Evolutionary conservation across 1,139 yeast species (phyloP).

Genomic region (Debaryomycetaceae sp.): DNA sequence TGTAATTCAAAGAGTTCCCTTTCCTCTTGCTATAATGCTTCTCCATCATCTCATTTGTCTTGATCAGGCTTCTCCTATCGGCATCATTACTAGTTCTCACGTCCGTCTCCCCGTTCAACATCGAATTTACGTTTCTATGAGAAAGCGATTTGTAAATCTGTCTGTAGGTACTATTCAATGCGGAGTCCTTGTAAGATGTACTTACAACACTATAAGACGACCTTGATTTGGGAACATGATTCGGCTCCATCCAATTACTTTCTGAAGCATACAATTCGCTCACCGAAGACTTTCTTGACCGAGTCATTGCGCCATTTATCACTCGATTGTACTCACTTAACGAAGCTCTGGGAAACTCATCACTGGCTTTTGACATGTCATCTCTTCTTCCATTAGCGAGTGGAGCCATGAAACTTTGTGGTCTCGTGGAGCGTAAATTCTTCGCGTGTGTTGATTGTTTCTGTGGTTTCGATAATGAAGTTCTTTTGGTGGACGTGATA

Average conservation of each 20-base stretch:
- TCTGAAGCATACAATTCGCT: slow-evolving; percentile 42
- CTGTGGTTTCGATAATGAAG: slow-evolving; percentile 11
- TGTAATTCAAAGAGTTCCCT: background rate
- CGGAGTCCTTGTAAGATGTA: slow-evolving; percentile 11
- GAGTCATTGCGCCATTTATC: slow-evolving; percentile 15
- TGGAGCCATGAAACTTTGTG: slow-evolving; percentile 17
- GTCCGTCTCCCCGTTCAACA: background rate
- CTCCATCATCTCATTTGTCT: background rate
- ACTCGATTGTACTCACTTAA: slow-evolving; percentile 33
- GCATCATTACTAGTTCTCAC: background rate
- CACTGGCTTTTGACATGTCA: slow-evolving; percentile 10
- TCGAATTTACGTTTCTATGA: slow-evolving; percentile 22
- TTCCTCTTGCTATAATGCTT: background rate
- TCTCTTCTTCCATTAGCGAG: slow-evolving; percentile 2
- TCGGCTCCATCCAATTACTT: slow-evolving; percentile 46
- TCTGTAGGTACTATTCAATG: slow-evolving; percentile 27
- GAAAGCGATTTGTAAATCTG: slow-evolving; percentile 37
- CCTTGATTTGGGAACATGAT: slow-evolving; percentile 19
- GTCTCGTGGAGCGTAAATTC: slow-evolving; percentile 29
- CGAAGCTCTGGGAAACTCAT: slow-evolving; percentile 35
- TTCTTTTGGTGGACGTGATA: slow-evolving; percentile 23
- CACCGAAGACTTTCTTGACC: slow-evolving; percentile 37
- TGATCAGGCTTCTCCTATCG: background rate
- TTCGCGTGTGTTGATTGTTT: slow-evolving; percentile 11
- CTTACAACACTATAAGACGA: slow-evolving; percentile 28